Base-by-base conservation (phyloP, 179 eudicot species). In the Gypsophila paniculata region DNA sequence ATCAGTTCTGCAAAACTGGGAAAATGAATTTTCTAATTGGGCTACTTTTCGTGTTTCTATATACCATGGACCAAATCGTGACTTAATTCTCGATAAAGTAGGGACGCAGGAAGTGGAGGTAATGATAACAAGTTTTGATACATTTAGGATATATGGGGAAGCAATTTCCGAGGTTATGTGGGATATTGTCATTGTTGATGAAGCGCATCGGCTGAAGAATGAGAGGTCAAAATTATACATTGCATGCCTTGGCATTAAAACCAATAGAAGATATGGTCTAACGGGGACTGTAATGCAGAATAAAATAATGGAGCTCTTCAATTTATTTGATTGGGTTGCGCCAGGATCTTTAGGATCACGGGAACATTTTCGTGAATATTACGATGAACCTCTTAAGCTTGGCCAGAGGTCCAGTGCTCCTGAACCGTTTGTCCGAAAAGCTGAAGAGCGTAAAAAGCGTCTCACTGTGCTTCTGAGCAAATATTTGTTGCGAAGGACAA, bases 281-380 rank as follows among this genome's bases (percentile, higher is more conserved):
- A 94, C 99, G 4, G 99, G 99, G 76, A 94, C 99, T 3, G 79
- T 94, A 61, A 85, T 94, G 99, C 99, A 94, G 81, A 94, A 94
- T 80, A 94, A 88, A 74, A 88, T 94, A 26, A 94, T 90, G 95
- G 99, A 94, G 76, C 82, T 94, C 57, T 94, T 87, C 73, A 94
- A 94, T 82, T 88, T 94, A 63, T 88, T 94, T 78, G 99, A 94
- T 76, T 92, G 90, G 96, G 97, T 82, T 61, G 87, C 81, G 11
- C 99, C 99, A 57, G 91, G 91, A 71, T 82, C 91, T 60, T 81
- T 94, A 79, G 99, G 99, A 59, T 85, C 95, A 23, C 85, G 97
- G 15, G 99, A 94, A 65, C 99, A 94, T 84, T 94, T 94, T 72
- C 89, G 96, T 62, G 90, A 92, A 25, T 94, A 76, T 77, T 94